phyloP scores from a whole-genome alignment of 805 yeast genomes.

The Wickerhamiella sergipiensis region DNA sequence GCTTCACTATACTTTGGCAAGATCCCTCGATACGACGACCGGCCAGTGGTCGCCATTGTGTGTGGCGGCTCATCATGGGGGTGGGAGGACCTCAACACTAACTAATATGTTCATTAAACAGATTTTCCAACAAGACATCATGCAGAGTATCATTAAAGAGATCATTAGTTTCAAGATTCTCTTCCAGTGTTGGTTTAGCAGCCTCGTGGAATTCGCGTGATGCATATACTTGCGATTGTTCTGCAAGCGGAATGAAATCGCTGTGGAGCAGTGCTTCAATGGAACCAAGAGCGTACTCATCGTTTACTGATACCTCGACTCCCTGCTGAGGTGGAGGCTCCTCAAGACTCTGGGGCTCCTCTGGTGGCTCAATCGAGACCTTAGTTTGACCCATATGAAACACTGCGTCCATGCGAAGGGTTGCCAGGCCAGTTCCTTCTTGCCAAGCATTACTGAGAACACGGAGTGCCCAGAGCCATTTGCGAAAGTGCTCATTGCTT shows the following conservation, averaged over 20 bases:
- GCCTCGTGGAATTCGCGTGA: slow-evolving; percentile 4
- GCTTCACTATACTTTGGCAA: slow-evolving; percentile 25
- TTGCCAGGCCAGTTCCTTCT: slow-evolving; percentile 26
- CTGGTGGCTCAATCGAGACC: slow-evolving; percentile 5
- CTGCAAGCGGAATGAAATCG: slow-evolving; percentile 6
- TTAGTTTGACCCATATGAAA: slow-evolving; percentile 20
- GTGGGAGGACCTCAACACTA: neutral
- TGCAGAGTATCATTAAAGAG: slow-evolving; percentile 7
- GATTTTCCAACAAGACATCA: slow-evolving; percentile 4
- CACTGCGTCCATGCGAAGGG: slow-evolving; percentile 22
- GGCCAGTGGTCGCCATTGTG: slow-evolving; percentile 11
- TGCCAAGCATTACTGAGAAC: slow-evolving; percentile 24
- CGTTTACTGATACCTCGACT: neutral
- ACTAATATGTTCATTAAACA: neutral
- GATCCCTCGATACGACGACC: slow-evolving; percentile 3
- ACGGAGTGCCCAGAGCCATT: slow-evolving; percentile 24
- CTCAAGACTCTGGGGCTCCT: neutral
- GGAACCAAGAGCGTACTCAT: neutral
- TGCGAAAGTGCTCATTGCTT: slow-evolving; percentile 19
- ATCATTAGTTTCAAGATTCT: slow-evolving; percentile 2
- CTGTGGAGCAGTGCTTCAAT: slow-evolving; percentile 1
- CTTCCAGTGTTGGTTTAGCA: neutral
- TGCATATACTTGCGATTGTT: slow-evolving; percentile 2
- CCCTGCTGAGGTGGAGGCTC: neutral
- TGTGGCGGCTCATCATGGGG: slow-evolving; percentile 15